These are phyloP conservation scores for Candida nanaspora DNA, from an alignment of 805 yeast species.

Conservation along the genomic window DNA sequence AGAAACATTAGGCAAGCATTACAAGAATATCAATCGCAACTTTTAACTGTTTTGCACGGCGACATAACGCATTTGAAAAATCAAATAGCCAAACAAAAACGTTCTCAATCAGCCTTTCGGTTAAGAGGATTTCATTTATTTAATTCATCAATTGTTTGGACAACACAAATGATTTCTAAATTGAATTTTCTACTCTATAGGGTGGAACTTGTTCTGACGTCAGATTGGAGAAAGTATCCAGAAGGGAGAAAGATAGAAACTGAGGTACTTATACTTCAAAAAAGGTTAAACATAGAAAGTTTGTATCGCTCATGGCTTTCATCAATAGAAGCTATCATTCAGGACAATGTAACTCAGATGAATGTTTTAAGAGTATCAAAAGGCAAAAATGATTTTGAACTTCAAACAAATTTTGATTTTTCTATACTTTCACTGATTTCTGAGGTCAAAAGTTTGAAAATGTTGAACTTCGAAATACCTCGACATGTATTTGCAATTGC, in stretches of 20 bases:
- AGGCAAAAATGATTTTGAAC: conserved; percentile 13
- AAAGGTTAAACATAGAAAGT: conserved; percentile 35
- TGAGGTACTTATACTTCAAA: conserved; percentile 39
- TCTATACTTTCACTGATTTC: conserved; percentile 35
- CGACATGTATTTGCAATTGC: conserved; percentile 39
- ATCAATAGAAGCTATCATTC: conserved; percentile 1
- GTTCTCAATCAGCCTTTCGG: conserved; percentile 27
- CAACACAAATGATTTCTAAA: conserved; percentile 40
- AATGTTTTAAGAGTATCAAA: conserved; percentile 31
- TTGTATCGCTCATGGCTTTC: conserved; percentile 9
- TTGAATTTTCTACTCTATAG: conserved; percentile 34
- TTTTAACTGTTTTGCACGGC: conserved; percentile 39
- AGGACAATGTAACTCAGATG: conserved; percentile 8
- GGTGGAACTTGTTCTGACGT: conserved; percentile 47
- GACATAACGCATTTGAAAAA: conserved; percentile 39
- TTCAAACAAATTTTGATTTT: conserved; percentile 47
- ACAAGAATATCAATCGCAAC: conserved; percentile 48
- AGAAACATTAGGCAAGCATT: conserved; percentile 52
- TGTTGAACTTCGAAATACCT: conserved; percentile 53
- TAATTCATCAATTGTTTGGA: conserved; percentile 44
- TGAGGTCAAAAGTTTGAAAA: conserved; percentile 45
- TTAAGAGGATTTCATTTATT: conserved; percentile 40
- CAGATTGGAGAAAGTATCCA: conserved; percentile 52
- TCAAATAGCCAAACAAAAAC: conserved; percentile 21
- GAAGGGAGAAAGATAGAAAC: conserved; percentile 59